Evolutionary conservation across 192 early-diverging fungal species (phyloP), one percentile per base, ranked within the genome.

Genomic region (Linnemannia exigua): DNA sequence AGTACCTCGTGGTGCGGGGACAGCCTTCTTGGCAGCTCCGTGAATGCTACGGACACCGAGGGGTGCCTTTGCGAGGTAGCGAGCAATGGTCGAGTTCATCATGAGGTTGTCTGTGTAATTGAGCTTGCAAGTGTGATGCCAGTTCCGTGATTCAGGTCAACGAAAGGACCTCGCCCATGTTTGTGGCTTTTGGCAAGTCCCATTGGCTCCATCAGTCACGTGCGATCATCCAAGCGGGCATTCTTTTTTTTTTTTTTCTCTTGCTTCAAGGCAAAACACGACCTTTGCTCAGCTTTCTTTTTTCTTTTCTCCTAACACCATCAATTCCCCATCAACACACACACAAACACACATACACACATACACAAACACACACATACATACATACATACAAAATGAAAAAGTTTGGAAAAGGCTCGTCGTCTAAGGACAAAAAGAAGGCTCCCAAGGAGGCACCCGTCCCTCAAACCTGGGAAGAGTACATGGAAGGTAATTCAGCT

Each of bases 401-500:
- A 52, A 85, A 85, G 47, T 71, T 52, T 54, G 54, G 68, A 54
- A 70, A 20, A 37, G 76, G 58, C 84, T 77, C 75, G 72, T 41
- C 75, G 1, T 38, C 44, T 58, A 86, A 80, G 75, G 84, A 80
- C 28, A 88, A 88, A 72, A 84, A 88, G 46, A 88, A 81, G 74
- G 36, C 75, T 5, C 5, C 81, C 25, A 90, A 89, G 73, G 87
- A 90, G 46, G 51, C 36, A 15, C 70, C 84, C n/a, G 75, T 79
- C 33, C 90, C 90, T n/a, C 77, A 87, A 54, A 91, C 89, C 28
- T 91, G 89, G 88, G 90, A 91, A n/a, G 90, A 91, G 25, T 89
- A 87, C 67, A 90, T 91, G 90, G 90, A 91, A 80, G 90, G 90
- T 91, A 81, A 70, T 44, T 33, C 28, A 28, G 14, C 41, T 76